These are phyloP conservation scores for Xerocomellus intermedius DNA, from an alignment of 768 basidiomycete genomes.

Conservation along the genomic window DNA sequence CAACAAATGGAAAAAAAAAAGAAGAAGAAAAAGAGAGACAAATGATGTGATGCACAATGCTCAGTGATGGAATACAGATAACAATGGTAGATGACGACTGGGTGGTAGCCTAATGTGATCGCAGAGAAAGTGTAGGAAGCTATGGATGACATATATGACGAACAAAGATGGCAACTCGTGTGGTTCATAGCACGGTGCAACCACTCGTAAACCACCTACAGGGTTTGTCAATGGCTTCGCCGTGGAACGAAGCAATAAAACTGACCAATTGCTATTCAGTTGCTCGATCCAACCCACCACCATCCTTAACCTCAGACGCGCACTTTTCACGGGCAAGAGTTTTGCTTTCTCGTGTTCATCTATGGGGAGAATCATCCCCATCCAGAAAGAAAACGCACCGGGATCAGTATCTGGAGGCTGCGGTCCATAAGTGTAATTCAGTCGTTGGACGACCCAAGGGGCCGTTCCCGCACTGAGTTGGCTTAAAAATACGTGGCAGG, in stretches of 20 bases:
- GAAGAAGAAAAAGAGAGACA: neutral
- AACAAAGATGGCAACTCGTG: neutral
- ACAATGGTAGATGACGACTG: conserved; percentile 1
- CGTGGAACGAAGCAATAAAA: conserved; percentile 9
- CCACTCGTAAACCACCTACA: conserved; percentile 76
- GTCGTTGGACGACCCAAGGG: conserved; percentile 90
- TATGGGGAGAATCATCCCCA: conserved; percentile 86
- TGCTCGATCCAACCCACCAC: conserved; percentile 95
- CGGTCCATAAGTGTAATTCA: conserved; percentile 74
- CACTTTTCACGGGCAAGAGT: conserved; percentile 76
- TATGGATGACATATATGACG: conserved; percentile 15
- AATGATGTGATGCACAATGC: conserved; percentile 18
- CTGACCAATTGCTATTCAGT: conserved; percentile 56
- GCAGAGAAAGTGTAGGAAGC: conserved; percentile 1
- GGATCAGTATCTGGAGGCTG: conserved; percentile 66
- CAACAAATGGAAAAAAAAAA: neutral
- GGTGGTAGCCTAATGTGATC: conserved; percentile 9
- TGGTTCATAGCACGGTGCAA: conserved; percentile 51
- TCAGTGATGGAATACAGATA: conserved; percentile 16
- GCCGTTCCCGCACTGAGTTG: conserved; percentile 69
- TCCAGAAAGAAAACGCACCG: conserved; percentile 81
- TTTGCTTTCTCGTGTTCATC: conserved; percentile 89
- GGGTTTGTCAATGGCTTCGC: conserved; percentile 16
- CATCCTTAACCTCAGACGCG: conserved; percentile 75
- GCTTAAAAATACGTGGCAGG: conserved; percentile 59